Evolutionary conservation across 179 eudicot genomes (phyloP), one percentile per base, ranked within the genome.

Genomic region (Silene noctiflora): DNA sequence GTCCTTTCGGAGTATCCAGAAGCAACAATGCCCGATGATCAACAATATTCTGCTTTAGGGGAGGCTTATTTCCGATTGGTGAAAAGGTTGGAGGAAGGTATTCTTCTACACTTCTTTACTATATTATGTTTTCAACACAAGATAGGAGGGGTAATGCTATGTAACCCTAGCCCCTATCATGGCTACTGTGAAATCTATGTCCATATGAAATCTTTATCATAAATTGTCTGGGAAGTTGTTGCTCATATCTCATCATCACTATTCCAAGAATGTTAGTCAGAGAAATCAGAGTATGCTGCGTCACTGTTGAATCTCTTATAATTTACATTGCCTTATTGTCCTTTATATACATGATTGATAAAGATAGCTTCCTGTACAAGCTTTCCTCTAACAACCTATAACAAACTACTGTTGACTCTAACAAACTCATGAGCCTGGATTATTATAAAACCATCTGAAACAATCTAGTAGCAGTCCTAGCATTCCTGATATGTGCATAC

Each of bases 41-140:
- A 86, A 81, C 91, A 84, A 77, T 85, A 51, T 64, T 72, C 88
- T 76, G 79, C 89, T 66, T 67, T 87, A 75, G 93, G 93, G 39
- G 97, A 90, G 84, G 85, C 86, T 67, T 87, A 76, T 74, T 60
- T 65, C 60, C 91, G 86, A 61, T 79, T 93, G 86, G 84, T 78
- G 74, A 81, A 87, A 81, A 89, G 90, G 79, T 83, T 93, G 91
- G 93, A 91, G 69, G 87, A 89, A 87, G 97, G 97, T 92, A 88
- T 77, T 56, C 62, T 67, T 62, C 39, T 51, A 24, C 24, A 21
- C 14, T 74, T 73, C 12, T 69, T 39, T 53, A 4, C 33, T 71
- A 22, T 60, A 7, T 21, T 71, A 11, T 27, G 44, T 16, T 25
- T 44, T 22, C 39, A 20, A 62, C 20, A 62, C 55, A 75, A 56